phyloP scores from a whole-genome alignment of 2,329 filamentous ascomycete species.

The Arthrobotrys sphaeroides region DNA sequence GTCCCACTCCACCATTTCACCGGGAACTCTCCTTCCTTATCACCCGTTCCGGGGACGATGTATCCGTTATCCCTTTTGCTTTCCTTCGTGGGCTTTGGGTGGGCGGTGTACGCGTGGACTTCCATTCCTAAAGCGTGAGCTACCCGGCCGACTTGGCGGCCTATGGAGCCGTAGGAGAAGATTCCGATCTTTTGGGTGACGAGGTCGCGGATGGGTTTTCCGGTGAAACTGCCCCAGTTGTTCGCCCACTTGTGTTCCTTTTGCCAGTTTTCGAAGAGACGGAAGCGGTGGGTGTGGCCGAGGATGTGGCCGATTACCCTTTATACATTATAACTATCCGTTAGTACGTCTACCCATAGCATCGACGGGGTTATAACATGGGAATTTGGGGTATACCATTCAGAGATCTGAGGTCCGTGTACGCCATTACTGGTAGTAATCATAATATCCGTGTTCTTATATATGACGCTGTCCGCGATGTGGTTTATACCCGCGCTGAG shows the following conservation, averaged over 20 bases:
- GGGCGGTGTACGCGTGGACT: slow-evolving; percentile 78
- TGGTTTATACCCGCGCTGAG: slow-evolving; percentile 68
- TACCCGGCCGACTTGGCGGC: slow-evolving; percentile 68
- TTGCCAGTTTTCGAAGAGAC: slow-evolving; percentile 54
- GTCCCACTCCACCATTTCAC: slow-evolving; percentile 66
- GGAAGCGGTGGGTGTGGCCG: slow-evolving; percentile 52
- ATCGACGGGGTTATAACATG: neutral
- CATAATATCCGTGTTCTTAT: slow-evolving; percentile 65
- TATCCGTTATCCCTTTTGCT: slow-evolving; percentile 73
- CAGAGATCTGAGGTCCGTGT: slow-evolving; percentile 62
- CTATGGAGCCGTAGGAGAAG: slow-evolving; percentile 68
- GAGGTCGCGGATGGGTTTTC: slow-evolving; percentile 43
- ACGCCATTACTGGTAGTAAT: slow-evolving; percentile 70
- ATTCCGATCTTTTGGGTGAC: slow-evolving; percentile 58
- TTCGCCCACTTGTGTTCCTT: slow-evolving; percentile 51
- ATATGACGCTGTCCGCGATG: slow-evolving; percentile 64
- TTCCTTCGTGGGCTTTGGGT: slow-evolving; percentile 72
- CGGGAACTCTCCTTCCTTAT: slow-evolving; percentile 66
- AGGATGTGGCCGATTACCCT: slow-evolving; percentile 41
- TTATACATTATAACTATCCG: neutral
- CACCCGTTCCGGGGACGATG: slow-evolving; percentile 73
- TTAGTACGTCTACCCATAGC: no score
- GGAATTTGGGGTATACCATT: slow-evolving; percentile 38
- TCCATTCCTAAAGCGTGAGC: slow-evolving; percentile 74
- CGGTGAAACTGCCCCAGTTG: slow-evolving; percentile 33